Evolutionary conservation across 2,329 filamentous ascomycete genomes (phyloP).

Genomic region (Nemania sp.): DNA sequence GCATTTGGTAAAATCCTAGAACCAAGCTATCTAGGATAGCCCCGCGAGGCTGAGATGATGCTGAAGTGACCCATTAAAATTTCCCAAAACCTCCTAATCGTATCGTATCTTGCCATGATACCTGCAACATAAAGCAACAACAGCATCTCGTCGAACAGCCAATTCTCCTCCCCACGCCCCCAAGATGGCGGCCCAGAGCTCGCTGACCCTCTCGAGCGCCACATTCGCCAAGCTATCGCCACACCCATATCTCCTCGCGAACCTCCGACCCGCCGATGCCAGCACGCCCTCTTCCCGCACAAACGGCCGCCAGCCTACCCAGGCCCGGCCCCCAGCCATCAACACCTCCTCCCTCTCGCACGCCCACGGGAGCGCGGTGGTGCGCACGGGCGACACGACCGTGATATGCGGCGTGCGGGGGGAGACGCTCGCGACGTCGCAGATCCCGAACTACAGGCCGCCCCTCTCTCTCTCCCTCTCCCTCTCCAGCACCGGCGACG

Average conservation of each 20-base stretch:
- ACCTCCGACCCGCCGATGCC: slow-evolving; percentile 66
- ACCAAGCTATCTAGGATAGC: slow-evolving; percentile 1
- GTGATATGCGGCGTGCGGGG: slow-evolving; percentile 92
- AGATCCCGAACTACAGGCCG: slow-evolving; percentile 71
- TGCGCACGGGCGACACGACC: slow-evolving; percentile 86
- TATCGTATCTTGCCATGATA: slow-evolving; percentile 2
- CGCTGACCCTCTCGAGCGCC: slow-evolving; percentile 59
- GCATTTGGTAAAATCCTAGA: slow-evolving; percentile 13
- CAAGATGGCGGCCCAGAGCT: slow-evolving; percentile 45
- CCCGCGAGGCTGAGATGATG: slow-evolving; percentile 23
- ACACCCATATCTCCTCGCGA: slow-evolving; percentile 85
- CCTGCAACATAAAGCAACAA: slow-evolving; percentile 3
- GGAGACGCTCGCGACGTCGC: slow-evolving; percentile 76
- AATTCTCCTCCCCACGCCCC: slow-evolving; percentile 12
- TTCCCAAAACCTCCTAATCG: slow-evolving; percentile 11
- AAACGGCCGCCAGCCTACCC: slow-evolving; percentile 74
- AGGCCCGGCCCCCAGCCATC: slow-evolving; percentile 73
- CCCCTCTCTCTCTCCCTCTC: no score
- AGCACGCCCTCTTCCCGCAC: slow-evolving; percentile 68
- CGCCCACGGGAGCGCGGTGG: slow-evolving; percentile 85
- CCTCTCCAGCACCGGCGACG: slow-evolving; percentile 41
- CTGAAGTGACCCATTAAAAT: slow-evolving; percentile 21
- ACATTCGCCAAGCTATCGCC: slow-evolving; percentile 91
- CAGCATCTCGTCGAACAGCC: not conserved
- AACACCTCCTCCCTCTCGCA: slow-evolving; percentile 87